Conservation (phyloP, 2,329 filamentous ascomycete species). For the Fusarium nodosum region DNA sequence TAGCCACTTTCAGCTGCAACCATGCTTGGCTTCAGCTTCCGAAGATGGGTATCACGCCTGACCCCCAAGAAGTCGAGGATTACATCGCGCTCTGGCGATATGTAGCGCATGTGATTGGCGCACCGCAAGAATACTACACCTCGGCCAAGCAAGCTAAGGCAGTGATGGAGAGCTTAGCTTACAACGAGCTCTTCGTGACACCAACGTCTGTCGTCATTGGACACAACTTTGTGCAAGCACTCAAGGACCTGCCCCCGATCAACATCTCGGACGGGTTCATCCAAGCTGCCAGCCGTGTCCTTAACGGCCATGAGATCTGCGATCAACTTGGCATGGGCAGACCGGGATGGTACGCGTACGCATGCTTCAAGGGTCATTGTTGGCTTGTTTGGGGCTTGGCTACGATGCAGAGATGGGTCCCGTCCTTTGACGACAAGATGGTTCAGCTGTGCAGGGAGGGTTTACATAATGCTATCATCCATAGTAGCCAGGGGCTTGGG, state of each 20-base stretch:
- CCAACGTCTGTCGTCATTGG: slow-evolving; percentile 54
- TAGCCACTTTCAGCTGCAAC: slow-evolving; percentile 72
- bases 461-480: slow-evolving; percentile 51
- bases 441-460: slow-evolving; percentile 44
- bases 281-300: slow-evolving; percentile 50
- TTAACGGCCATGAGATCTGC: slow-evolving; percentile 57
- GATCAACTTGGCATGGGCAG: slow-evolving; percentile 53
- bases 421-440: slow-evolving; percentile 46
- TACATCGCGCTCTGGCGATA: slow-evolving; percentile 71
- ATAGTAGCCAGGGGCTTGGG: slow-evolving; percentile 46
- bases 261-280: slow-evolving; percentile 51
- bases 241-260: slow-evolving; percentile 55
- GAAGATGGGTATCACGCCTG: slow-evolving; percentile 71
- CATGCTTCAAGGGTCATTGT: slow-evolving; percentile 52
- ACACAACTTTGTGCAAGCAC: slow-evolving; percentile 56
- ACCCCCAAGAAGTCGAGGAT: slow-evolving; percentile 69
- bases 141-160: slow-evolving; percentile 48
- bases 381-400: slow-evolving; percentile 51
- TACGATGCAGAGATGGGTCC: slow-evolving; percentile 44
- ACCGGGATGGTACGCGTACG: slow-evolving; percentile 50
- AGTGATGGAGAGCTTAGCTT: slow-evolving; percentile 53
- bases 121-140: slow-evolving; percentile 47
- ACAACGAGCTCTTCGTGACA: slow-evolving; percentile 54
- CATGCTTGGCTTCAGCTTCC: slow-evolving; percentile 74
- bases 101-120: slow-evolving; percentile 51